Conservation (phyloP, 73 alveolate genomes). For the Tetrahymena malaccensis region DNA sequence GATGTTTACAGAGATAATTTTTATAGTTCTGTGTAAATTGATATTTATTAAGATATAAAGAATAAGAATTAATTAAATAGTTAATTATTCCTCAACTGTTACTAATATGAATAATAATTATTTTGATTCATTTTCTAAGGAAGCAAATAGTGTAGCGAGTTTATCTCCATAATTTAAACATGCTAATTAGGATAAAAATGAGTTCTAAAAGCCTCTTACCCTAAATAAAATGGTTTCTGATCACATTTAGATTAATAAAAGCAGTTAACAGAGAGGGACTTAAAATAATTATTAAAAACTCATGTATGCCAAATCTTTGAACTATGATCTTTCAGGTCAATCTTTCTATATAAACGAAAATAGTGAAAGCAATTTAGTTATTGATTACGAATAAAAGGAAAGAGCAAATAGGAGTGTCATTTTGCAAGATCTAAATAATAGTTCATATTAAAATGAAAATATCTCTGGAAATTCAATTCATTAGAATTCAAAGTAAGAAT, state of each 20-base stretch:
- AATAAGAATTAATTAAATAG: background rate
- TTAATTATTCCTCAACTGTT: background rate
- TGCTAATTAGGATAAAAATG: background rate
- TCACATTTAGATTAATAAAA: background rate
- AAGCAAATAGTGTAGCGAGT: background rate
- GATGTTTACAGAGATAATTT: background rate
- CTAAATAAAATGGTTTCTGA: background rate
- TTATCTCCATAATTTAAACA: background rate
- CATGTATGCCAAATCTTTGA: background rate
- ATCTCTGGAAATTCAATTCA: background rate
- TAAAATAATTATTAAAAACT: background rate
- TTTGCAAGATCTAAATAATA: background rate
- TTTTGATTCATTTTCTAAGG: background rate
- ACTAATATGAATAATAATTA: background rate
- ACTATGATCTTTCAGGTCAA: background rate
- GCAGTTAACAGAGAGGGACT: background rate
- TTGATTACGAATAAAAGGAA: background rate
- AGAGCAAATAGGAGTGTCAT: background rate
- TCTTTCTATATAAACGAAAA: background rate
- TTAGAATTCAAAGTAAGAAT: background rate
- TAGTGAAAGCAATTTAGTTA: background rate
- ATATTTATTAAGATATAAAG: background rate
- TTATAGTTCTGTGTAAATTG: background rate
- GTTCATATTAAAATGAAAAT: background rate
- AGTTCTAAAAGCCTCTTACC: background rate